Base-by-base conservation (phyloP, 768 basidiomycete species). In the Auricularia cornea region DNA sequence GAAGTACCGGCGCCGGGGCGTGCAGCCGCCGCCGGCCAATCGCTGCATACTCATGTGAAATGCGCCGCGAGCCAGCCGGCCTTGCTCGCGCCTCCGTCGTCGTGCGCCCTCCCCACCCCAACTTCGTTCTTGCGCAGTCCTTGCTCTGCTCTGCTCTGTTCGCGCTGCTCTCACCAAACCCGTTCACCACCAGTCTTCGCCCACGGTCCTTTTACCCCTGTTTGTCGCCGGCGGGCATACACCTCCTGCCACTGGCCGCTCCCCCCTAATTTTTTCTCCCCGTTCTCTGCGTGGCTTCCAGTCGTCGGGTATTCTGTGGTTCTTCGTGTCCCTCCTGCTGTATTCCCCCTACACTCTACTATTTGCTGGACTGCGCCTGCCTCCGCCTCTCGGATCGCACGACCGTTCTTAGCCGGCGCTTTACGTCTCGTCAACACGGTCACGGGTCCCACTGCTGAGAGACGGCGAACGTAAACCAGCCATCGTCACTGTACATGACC, bases 21-120 rank as follows among this genome's bases (percentile, higher is more conserved):
- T 72, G 32, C 75, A 78, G 65, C 80, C 80, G 65, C 77, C 77
- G 32, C 72, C 75, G 66, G 71, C 74, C 40, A 76, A 71, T 69
- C 77, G 72, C 66, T 86, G 85, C 72, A 66, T 76, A 65, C 72
- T 87, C 72, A 86, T 86, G 84, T 86, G 79, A 80, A 57, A 16
- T 8, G 10, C 10, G 35, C 8, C 10, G 35, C 35, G 35, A 38
- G 35, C 35, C 11, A 48, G 44, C 44, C 29, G 28, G 30, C 6
- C 54, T 57, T 16, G 16, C 28, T 57, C 54, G 28, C 54, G 5
- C 20, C 28, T n/a, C n/a, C n/a, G n/a, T n/a, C n/a, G n/a, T n/a
- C n/a, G n/a, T n/a, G n/a, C n/a, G n/a, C n/a, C 26, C 28, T 29
- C 54, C 30, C 54, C 18, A 14, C 26, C 54, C 54, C 3, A 14